Conservation (phyloP, 805 yeast species). For the Pichia membranifaciens region DNA sequence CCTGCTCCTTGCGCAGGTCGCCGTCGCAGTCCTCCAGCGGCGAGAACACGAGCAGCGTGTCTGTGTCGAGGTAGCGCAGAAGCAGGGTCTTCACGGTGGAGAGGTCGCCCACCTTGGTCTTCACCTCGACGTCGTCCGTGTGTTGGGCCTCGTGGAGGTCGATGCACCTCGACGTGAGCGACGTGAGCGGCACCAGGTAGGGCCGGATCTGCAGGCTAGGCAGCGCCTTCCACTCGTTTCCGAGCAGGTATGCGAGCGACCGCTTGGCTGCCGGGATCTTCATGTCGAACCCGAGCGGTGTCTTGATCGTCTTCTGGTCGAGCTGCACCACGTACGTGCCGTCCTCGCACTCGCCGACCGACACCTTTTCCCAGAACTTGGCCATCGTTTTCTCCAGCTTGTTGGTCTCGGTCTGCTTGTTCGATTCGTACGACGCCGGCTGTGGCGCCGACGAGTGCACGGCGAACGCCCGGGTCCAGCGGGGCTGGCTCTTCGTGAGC, state of each 20-base stretch:
- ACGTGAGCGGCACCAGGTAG: constrained; percentile 79
- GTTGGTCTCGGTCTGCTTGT: constrained; percentile 56
- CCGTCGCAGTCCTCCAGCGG: constrained; percentile 82
- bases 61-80: constrained; percentile 87
- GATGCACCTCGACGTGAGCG: constrained; percentile 78
- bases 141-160: constrained; percentile 50
- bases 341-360: constrained; percentile 28
- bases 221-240: constrained; percentile 82
- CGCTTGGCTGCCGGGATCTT: constrained; percentile 54
- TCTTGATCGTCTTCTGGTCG: constrained; percentile 71
- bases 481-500: too few species aligned
- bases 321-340: constrained; percentile 48
- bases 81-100: constrained; percentile 53
- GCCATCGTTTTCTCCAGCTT: constrained; percentile 60
- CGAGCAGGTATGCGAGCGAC: constrained; percentile 65
- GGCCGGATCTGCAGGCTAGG: constrained; percentile 65
- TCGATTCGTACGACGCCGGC: constrained; percentile 37
- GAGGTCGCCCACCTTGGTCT: constrained; percentile 58
- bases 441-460: constrained; percentile 4
- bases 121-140: constrained; percentile 39
- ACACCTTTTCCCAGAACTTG: constrained; percentile 79
- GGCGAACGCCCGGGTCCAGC: constrained; percentile 8
- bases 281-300: constrained; percentile 74
- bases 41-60: constrained; percentile 82
- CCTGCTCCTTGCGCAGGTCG: constrained; percentile 69